Evolutionary conservation across 768 basidiomycete genomes (phyloP).

Genomic region (Suillus tomentosus): DNA sequence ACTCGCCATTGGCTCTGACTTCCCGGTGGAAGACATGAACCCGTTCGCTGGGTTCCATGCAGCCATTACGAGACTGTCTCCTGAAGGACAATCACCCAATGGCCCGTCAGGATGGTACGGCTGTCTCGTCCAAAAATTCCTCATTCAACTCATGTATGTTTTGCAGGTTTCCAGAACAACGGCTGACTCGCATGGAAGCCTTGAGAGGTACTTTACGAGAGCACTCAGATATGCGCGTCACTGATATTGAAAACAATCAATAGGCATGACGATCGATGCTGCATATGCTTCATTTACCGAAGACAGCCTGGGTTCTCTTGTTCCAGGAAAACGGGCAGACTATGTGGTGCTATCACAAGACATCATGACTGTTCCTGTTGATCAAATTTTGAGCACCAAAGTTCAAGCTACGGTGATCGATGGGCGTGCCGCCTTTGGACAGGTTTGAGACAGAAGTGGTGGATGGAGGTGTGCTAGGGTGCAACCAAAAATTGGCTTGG

Average conservation of each 20-base stretch:
- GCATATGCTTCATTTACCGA: slow-evolving; percentile 89
- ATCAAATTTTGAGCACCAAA: slow-evolving; percentile 64
- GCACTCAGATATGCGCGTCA: not conserved
- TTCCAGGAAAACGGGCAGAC: slow-evolving; percentile 80
- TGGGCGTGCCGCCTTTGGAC: slow-evolving; percentile 54
- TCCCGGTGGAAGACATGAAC: slow-evolving; percentile 86
- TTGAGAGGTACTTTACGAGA: slow-evolving; percentile 54
- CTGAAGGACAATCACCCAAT: slow-evolving; percentile 75
- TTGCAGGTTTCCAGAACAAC: slow-evolving; percentile 79
- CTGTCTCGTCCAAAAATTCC: not conserved
- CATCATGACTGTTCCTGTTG: slow-evolving; percentile 65
- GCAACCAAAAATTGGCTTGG: not conserved
- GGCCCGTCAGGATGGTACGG: slow-evolving; percentile 80
- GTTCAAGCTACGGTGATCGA: slow-evolving; percentile 81
- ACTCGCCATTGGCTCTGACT: slow-evolving; percentile 85
- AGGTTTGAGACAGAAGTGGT: slow-evolving; percentile 23
- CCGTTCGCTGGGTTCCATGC: slow-evolving; percentile 87
- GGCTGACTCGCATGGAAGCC: slow-evolving; percentile 74
- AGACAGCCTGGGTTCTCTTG: slow-evolving; percentile 70
- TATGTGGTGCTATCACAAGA: slow-evolving; percentile 83
- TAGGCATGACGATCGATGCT: slow-evolving; percentile 85
- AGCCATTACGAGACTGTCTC: slow-evolving; percentile 75
- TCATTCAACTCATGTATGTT: not conserved
- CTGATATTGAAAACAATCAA: slow-evolving; percentile 3
- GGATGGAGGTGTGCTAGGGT: not conserved